Conservation (phyloP, 331 rosid genomes). For the Rhamnella rubrinervis region DNA sequence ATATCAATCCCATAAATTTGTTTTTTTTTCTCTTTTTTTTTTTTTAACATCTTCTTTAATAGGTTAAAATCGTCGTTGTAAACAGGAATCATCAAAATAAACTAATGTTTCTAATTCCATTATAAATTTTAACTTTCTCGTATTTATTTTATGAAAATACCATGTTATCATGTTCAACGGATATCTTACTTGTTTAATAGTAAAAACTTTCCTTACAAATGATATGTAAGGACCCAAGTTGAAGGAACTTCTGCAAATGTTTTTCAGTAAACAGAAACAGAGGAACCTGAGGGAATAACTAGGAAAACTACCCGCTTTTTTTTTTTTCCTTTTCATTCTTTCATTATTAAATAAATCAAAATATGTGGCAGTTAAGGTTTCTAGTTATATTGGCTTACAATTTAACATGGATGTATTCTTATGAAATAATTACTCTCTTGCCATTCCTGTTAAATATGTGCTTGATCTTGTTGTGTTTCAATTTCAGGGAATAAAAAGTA, state of each 20-base stretch:
- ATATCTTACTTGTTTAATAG: too few species aligned
- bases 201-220: too few species aligned
- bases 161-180: too few species aligned
- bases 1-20: too few species aligned
- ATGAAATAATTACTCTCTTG: background rate
- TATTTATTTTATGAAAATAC: too few species aligned
- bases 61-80: too few species aligned
- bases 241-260: background rate
- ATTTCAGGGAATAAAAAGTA: slow-evolving; percentile 78
- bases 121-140: too few species aligned
- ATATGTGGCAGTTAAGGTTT: background rate
- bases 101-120: too few species aligned
- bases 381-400: background rate
- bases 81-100: too few species aligned
- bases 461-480: background rate
- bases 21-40: too few species aligned
- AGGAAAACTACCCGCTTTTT: background rate
- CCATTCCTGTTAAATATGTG: background rate
- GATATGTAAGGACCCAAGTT: background rate
- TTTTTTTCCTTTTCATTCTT: background rate
- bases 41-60: too few species aligned
- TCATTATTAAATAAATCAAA: background rate
- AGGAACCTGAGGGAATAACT: background rate
- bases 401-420: background rate
- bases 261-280: background rate